Evolutionary conservation across 768 basidiomycete genomes (phyloP).

Genomic region (Pleurotus eryngii): DNA sequence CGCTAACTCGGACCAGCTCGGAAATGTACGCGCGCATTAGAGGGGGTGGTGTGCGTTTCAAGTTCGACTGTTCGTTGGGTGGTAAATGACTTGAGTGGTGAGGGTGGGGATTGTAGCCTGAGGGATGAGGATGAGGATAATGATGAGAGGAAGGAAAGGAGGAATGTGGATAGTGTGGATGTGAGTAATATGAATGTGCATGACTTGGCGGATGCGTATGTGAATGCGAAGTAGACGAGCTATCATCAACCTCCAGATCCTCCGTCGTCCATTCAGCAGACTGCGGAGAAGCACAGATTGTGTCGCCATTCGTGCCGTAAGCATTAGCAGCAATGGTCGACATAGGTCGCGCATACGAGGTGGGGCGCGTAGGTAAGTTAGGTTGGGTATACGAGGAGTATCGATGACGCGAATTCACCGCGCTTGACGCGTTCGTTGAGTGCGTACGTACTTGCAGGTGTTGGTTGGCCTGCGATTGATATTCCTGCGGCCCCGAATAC

Average conservation of each 20-base stretch:
- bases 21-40: slow-evolving; percentile 38
- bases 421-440: too few relatives aligned
- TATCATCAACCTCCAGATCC: not conserved
- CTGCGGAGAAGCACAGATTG: too few relatives aligned
- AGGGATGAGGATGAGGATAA: not conserved
- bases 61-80: not conserved
- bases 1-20: slow-evolving; percentile 37
- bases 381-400: not conserved
- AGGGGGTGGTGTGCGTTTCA: slow-evolving; percentile 29
- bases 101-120: not conserved
- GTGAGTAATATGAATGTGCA: not conserved
- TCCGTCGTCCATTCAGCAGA: slow-evolving; percentile 9
- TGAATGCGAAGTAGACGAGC: not conserved
- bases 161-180: not conserved
- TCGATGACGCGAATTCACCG: too few relatives aligned
- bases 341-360: not conserved
- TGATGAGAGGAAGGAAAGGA: not conserved
- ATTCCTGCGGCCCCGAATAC: too few relatives aligned
- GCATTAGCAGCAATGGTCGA: not conserved
- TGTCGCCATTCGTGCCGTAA: too few relatives aligned
- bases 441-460: not conserved
- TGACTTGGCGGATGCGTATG: not conserved
- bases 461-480: not conserved
- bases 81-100: not conserved
- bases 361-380: not conserved